A percentile compares a stretch with the other conserved stretches of the same genome.
Evolutionary conservation across 495 filamentous ascomycete genomes (phyloP).

Genomic region (Aspergillus wentii): DNA sequence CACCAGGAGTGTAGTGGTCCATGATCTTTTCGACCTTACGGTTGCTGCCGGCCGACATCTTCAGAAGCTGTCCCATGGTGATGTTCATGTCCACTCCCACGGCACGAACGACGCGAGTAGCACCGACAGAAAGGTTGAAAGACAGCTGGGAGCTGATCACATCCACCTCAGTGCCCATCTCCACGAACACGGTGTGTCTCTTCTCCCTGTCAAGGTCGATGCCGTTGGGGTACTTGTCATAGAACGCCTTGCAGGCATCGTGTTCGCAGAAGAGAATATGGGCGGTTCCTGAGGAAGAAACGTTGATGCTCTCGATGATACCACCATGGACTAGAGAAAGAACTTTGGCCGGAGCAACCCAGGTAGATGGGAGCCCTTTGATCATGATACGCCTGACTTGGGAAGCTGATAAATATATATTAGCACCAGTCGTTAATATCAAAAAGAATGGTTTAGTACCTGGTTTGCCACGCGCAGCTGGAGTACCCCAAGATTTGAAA

Average conservation of each 20-base stretch:
- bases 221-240: slow-evolving; percentile 39
- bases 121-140: slow-evolving; percentile 25
- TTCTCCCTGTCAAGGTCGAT: slow-evolving; percentile 26
- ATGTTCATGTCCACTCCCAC: slow-evolving; percentile 30
- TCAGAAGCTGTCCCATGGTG: slow-evolving; percentile 19
- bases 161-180: slow-evolving; percentile 29
- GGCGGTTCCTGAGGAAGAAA: slow-evolving; percentile 16
- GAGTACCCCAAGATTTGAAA: slow-evolving; percentile 24
- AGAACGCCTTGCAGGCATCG: slow-evolving; percentile 33
- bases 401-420: slow-evolving; percentile 20
- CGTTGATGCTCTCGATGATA: slow-evolving; percentile 27
- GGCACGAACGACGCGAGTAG: slow-evolving; percentile 35
- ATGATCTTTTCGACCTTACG: slow-evolving; percentile 35
- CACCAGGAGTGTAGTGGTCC: slow-evolving; percentile 19
- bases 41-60: slow-evolving; percentile 21
- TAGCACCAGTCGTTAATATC: neutral
- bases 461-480: slow-evolving; percentile 17
- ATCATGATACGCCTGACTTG: slow-evolving; percentile 29
- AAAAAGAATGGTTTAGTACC: slow-evolving; percentile 11
- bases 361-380: slow-evolving; percentile 26
- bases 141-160: slow-evolving; percentile 31
- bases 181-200: slow-evolving; percentile 25
- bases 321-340: slow-evolving; percentile 42
- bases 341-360: slow-evolving; percentile 26
- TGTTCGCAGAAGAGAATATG: slow-evolving; percentile 37